Conservation (phyloP, 176 grass and related monocot species). For the Carex littledalei region DNA sequence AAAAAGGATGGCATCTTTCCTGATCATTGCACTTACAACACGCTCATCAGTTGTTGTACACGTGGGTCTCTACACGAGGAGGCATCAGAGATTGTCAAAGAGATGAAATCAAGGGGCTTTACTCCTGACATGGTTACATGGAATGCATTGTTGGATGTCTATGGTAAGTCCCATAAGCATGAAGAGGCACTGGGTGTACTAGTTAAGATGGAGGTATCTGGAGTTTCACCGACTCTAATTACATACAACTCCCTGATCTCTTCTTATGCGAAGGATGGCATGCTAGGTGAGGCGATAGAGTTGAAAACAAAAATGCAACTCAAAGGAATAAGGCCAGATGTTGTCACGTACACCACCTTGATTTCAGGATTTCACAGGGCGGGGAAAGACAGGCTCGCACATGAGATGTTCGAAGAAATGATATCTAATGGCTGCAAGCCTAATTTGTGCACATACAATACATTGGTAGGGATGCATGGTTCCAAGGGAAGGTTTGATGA, state of each 20-base stretch:
- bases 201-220: slow-evolving; percentile 57
- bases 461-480: slow-evolving; percentile 81
- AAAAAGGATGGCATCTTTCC: slow-evolving; percentile 39
- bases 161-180: slow-evolving; percentile 67
- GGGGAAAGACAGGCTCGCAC: slow-evolving; percentile 61
- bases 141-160: slow-evolving; percentile 77
- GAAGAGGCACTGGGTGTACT: slow-evolving; percentile 47
- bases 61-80: slow-evolving; percentile 47
- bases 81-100: slow-evolving; percentile 45
- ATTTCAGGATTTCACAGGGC: slow-evolving; percentile 71
- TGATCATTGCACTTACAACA: slow-evolving; percentile 85
- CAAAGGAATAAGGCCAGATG: slow-evolving; percentile 69
- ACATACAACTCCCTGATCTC: slow-evolving; percentile 83
- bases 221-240: slow-evolving; percentile 55
- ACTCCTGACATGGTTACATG: slow-evolving; percentile 71
- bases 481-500: slow-evolving; percentile 63
- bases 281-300: slow-evolving; percentile 54
- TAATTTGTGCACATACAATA: slow-evolving; percentile 87
- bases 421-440: slow-evolving; percentile 48
- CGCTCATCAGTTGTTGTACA: slow-evolving; percentile 81
- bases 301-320: slow-evolving; percentile 65
- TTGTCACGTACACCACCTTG: slow-evolving; percentile 88
- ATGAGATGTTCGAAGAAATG: slow-evolving; percentile 63
- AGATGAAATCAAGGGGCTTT: slow-evolving; percentile 68
- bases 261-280: slow-evolving; percentile 64